phyloP scores from a whole-genome alignment of 129 eudicot genomes.

The Centella asiatica region DNA sequence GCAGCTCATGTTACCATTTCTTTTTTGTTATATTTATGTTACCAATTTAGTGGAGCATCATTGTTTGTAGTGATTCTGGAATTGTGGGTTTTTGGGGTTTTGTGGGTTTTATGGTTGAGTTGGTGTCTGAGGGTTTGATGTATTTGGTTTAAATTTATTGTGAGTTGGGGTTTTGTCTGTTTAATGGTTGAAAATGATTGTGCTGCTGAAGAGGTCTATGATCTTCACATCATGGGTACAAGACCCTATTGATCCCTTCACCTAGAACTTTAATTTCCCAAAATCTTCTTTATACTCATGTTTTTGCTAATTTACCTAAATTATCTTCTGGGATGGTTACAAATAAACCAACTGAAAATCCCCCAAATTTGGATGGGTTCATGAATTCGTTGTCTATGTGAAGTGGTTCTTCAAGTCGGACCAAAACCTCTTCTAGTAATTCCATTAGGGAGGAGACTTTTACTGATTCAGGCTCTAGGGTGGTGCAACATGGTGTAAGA shows the following conservation, averaged over 20 bases:
- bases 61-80: background rate
- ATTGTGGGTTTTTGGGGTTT: slow-evolving; percentile 14
- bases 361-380: slow-evolving; percentile 22
- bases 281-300: slow-evolving; percentile 14
- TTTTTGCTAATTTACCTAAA: slow-evolving; percentile 20
- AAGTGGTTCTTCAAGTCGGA: slow-evolving; percentile 31
- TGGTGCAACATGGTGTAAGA: slow-evolving; percentile 64
- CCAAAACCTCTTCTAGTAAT: slow-evolving; percentile 31
- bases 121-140: slow-evolving; percentile 22
- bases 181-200: no score
- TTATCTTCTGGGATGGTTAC: slow-evolving; percentile 45
- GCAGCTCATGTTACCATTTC: no score
- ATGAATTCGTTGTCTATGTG: slow-evolving; percentile 33
- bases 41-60: background rate
- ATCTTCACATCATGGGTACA: slow-evolving; percentile 48
- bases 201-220: slow-evolving; percentile 22
- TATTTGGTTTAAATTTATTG: slow-evolving; percentile 4
- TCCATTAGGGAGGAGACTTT: slow-evolving; percentile 59
- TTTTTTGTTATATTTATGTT: no score
- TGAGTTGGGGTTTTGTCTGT: no score
- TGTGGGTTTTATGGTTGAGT: slow-evolving; percentile 18
- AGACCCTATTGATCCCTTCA: slow-evolving; percentile 36
- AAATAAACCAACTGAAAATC: slow-evolving; percentile 32
- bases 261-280: slow-evolving; percentile 16
- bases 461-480: slow-evolving; percentile 47